Percentiles rank a stretch among this genome's conserved stretches.
Evolutionary conservation across 2,329 filamentous ascomycete species (phyloP).

Genomic region (Fusarium sp.): DNA sequence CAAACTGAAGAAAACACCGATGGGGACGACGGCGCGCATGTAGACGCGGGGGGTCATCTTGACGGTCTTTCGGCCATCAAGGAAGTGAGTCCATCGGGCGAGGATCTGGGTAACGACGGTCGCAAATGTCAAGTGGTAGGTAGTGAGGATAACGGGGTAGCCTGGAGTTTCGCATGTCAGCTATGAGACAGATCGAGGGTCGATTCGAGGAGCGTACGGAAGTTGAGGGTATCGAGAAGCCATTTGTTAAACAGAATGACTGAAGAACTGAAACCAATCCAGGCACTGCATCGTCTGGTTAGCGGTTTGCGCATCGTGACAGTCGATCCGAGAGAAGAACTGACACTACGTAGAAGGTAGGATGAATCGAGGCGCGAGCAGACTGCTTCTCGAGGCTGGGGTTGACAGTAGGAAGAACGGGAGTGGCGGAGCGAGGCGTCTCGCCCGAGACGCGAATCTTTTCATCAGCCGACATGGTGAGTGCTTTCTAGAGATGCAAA

Average conservation of each 20-base stretch:
- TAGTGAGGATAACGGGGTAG: slow-evolving; percentile 86
- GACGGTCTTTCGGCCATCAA: slow-evolving; percentile 94
- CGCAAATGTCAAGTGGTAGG: slow-evolving; percentile 95
- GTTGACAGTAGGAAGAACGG: slow-evolving; percentile 85
- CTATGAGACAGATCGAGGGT: slow-evolving; percentile 6
- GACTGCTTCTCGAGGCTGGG: slow-evolving; percentile 79
- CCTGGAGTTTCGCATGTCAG: slow-evolving; percentile 56
- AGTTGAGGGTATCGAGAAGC: slow-evolving; percentile 87
- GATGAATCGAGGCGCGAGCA: slow-evolving; percentile 75
- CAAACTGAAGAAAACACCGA: slow-evolving; percentile 95
- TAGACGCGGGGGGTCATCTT: slow-evolving; percentile 98
- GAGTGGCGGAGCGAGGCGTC: slow-evolving; percentile 68
- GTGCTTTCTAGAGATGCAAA: slow-evolving; percentile 58
- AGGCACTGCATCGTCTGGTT: slow-evolving; percentile 69
- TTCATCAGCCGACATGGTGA: slow-evolving; percentile 70
- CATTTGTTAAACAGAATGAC: slow-evolving; percentile 99
- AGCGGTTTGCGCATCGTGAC: slow-evolving; percentile 16
- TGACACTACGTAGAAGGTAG: slow-evolving; percentile 85
- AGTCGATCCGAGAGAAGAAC: slow-evolving; percentile 44
- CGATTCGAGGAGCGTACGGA: slow-evolving; percentile 61
- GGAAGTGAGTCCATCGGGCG: slow-evolving; percentile 86
- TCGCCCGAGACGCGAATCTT: slow-evolving; percentile 89
- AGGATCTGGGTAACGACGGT: slow-evolving; percentile 95
- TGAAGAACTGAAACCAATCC: slow-evolving; percentile 92
- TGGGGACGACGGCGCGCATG: slow-evolving; percentile 91